These are phyloP conservation scores for Claviceps digitariae DNA, from an alignment of 2,329 filamentous ascomycete genomes.

Conservation along the genomic window DNA sequence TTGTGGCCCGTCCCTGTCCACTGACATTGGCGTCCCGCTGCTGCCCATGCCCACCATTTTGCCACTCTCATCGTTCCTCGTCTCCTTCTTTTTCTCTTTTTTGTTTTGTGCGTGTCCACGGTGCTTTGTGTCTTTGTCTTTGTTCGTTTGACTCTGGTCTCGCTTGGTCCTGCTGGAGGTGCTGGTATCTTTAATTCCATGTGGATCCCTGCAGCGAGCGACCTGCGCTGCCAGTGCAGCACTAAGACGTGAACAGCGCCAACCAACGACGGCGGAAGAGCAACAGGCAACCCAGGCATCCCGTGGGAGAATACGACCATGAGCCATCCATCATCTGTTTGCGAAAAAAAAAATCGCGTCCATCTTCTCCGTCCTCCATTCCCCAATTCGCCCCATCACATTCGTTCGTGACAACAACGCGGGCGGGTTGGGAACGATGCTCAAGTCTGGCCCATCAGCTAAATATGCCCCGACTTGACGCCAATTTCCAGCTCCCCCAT, in stretches of 20 bases:
- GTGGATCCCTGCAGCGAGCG: not conserved
- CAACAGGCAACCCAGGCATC: too few species aligned
- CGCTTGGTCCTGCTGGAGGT: not conserved
- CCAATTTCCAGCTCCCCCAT: not conserved
- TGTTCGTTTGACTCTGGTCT: too few species aligned
- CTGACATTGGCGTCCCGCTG: slow-evolving; percentile 4
- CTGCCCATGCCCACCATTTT: slow-evolving; percentile 1
- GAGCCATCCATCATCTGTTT: too few species aligned
- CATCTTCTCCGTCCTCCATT: too few species aligned
- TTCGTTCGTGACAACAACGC: too few species aligned
- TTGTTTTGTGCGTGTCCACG: not conserved
- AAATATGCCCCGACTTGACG: not conserved
- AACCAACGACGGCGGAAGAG: not conserved
- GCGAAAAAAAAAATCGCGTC: too few species aligned
- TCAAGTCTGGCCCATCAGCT: too few species aligned
- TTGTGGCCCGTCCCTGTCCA: slow-evolving; percentile 2
- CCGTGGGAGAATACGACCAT: too few species aligned
- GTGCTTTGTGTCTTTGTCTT: too few species aligned
- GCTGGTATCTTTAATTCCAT: not conserved
- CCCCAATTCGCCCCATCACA: too few species aligned
- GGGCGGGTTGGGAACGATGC: too few species aligned
- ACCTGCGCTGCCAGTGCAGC: not conserved
- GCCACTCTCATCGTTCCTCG: not conserved
- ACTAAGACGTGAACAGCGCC: not conserved
- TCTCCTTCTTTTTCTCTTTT: not conserved